phyloP scores from a whole-genome alignment of 2,329 filamentous ascomycete genomes.

The Catunica adiposa region DNA sequence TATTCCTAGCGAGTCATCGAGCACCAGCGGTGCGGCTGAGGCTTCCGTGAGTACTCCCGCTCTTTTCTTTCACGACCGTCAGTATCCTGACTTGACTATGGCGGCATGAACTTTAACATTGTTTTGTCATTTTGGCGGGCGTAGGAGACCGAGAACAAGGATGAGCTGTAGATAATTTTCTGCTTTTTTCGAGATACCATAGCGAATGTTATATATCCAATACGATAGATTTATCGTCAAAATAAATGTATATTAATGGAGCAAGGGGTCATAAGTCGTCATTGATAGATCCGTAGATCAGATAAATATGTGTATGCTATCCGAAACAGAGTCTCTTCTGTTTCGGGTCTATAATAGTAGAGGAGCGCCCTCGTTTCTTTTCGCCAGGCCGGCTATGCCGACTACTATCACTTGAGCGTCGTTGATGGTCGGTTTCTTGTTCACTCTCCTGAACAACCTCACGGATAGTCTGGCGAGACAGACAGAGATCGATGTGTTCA shows the following conservation, averaged over 20 bases:
- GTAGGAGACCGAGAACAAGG: constrained; percentile 12
- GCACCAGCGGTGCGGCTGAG: neutral
- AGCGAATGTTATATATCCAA: neutral
- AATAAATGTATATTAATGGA: neutral
- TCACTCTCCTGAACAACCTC: constrained; percentile 49
- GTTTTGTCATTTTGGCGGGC: constrained; percentile 5
- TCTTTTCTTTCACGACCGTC: constrained; percentile 8
- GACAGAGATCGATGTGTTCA: constrained; percentile 78
- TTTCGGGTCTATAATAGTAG: constrained; percentile 25
- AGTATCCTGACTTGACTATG: constrained; percentile 6
- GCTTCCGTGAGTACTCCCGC: constrained; percentile 10
- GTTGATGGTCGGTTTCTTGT: constrained; percentile 18
- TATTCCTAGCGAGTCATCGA: constrained; percentile 4
- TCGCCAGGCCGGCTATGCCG: constrained; percentile 15
- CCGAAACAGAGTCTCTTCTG: constrained; percentile 39
- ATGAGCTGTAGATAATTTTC: constrained; percentile 15
- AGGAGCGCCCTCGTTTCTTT: constrained; percentile 13
- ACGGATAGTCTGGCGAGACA: constrained; percentile 72
- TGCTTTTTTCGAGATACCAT: constrained; percentile 8
- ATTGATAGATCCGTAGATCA: neutral
- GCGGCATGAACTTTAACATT: constrained; percentile 5
- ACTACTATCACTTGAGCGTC: constrained; percentile 14
- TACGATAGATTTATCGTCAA: neutral
- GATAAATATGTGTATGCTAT: constrained; percentile 17
- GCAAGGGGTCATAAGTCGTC: too few relatives aligned